Base-by-base conservation (phyloP, 768 basidiomycete genomes). In the Wakefieldia striispora region DNA sequence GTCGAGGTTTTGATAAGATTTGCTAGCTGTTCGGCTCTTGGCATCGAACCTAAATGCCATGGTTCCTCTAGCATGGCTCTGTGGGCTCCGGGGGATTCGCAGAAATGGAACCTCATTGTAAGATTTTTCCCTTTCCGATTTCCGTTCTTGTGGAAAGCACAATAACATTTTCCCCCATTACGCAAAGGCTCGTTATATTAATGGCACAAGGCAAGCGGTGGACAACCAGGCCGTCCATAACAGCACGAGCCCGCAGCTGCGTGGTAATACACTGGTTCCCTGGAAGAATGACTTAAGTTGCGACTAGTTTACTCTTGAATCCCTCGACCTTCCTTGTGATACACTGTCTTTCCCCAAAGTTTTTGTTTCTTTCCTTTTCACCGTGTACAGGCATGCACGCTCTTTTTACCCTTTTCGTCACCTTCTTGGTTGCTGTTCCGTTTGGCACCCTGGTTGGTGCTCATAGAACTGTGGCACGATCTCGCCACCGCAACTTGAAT, bases 11-110 rank as follows among this genome's bases (percentile, higher is more conserved):
- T 67, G 17, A 77, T 83, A 21, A 66, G 72, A 6, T 67, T 84
- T 61, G 73, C 79, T 7, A 64, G 53, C 12, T 83, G 80, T 29
- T 29, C 29, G 29, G 29, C 14, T 66, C 84, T 77, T 56, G 53
- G 58, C 38, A 48, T 73, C 73, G 53, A 56, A 42, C 24, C 33
- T 24, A 13, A 17, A 20, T 16, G 19, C 16, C 8, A 16, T 47
- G 24, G 20, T 40, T 7, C 26, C 9, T 26, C 23, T 3, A 13
- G 4, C 17, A n/a, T 23, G 37, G 16, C 14, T 13, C 12, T 29
- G 29, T 29, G 29, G 33, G 33, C 14, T 4, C 33, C 6, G 14
- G 33, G 14, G 33, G 13, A 29, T 33, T 33, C 33, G 33, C 5
- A 16, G 6, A 16, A 23, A 47, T 39, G 45, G 47, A 53, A 36